A percentile compares a stretch with the other conserved stretches of the same genome.
Evolutionary conservation across 768 basidiomycete genomes (phyloP).

Genomic region (Sarcodon aspratus): DNA sequence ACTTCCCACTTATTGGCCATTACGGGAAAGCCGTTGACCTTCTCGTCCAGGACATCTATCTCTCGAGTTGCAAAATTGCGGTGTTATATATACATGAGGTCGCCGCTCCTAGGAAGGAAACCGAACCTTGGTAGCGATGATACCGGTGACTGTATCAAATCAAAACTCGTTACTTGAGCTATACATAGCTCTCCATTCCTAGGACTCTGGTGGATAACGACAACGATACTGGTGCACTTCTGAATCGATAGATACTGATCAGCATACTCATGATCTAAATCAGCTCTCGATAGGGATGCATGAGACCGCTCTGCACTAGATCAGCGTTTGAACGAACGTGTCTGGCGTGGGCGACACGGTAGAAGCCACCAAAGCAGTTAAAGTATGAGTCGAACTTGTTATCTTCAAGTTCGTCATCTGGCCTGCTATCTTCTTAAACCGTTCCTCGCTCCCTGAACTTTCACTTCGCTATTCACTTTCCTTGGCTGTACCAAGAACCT

Average conservation of each 20-base stretch:
- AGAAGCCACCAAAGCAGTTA: slow-evolving; percentile 69
- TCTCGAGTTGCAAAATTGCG: too few species aligned
- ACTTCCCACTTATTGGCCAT: too few species aligned
- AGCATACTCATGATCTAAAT: slow-evolving; percentile 94
- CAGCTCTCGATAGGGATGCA: slow-evolving; percentile 88
- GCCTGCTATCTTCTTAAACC: slow-evolving; percentile 26
- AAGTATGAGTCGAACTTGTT: slow-evolving; percentile 3
- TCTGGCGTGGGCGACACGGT: slow-evolving; percentile 71
- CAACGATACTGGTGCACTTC: slow-evolving; percentile 96
- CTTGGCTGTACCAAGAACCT: slow-evolving; percentile 8
- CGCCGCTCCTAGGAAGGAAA: too few species aligned
- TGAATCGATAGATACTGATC: slow-evolving; percentile 91
- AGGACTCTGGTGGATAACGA: slow-evolving; percentile 96
- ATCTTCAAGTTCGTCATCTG: slow-evolving; percentile 43
- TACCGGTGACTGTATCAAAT: too few species aligned
- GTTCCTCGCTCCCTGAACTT: slow-evolving; percentile 19
- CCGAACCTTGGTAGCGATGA: too few species aligned
- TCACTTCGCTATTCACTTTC: slow-evolving; percentile 8
- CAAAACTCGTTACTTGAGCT: too few species aligned
- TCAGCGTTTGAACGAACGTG: slow-evolving; percentile 23
- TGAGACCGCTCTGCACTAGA: slow-evolving; percentile 63
- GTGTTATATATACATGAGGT: too few species aligned
- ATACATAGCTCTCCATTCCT: slow-evolving; percentile 40
- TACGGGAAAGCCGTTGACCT: too few species aligned
- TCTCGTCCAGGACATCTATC: too few species aligned